Conservation (phyloP, 2,329 filamentous ascomycete genomes). For the Fusarium robinianum region DNA sequence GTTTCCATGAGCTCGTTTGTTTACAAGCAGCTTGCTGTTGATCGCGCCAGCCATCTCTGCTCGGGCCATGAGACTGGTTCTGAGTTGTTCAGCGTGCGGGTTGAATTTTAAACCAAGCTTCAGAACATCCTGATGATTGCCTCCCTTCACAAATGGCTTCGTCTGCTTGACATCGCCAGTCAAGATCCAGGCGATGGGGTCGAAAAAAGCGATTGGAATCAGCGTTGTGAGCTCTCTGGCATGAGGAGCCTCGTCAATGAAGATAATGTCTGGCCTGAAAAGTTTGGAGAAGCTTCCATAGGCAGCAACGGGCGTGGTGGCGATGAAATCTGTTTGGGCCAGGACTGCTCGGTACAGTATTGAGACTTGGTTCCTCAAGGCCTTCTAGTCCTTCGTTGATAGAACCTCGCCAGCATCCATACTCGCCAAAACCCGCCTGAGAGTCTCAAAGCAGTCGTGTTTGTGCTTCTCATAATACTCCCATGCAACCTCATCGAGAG, state of each 20-base stretch:
- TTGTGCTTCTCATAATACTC: slow-evolving; percentile 44
- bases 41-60: slow-evolving; percentile 41
- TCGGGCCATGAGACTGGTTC: slow-evolving; percentile 47
- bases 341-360: slow-evolving; percentile 47
- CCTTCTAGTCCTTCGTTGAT: slow-evolving; percentile 36
- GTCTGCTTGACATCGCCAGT: slow-evolving; percentile 53
- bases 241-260: slow-evolving; percentile 72
- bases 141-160: slow-evolving; percentile 46
- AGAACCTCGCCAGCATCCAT: slow-evolving; percentile 37
- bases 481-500: slow-evolving; percentile 51
- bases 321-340: slow-evolving; percentile 48
- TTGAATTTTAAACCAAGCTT: slow-evolving; percentile 37
- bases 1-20: slow-evolving; percentile 45
- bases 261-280: slow-evolving; percentile 81
- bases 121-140: slow-evolving; percentile 16
- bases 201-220: slow-evolving; percentile 50
- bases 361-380: slow-evolving; percentile 40
- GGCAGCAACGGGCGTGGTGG: slow-evolving; percentile 52
- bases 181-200: slow-evolving; percentile 50
- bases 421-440: slow-evolving; percentile 45
- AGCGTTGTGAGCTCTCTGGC: slow-evolving; percentile 51
- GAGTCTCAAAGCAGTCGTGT: slow-evolving; percentile 37
- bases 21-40: slow-evolving; percentile 42
- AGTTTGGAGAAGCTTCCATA: slow-evolving; percentile 48
- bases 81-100: slow-evolving; percentile 40